Base-by-base conservation (phyloP, 2,329 filamentous ascomycete genomes). In the Tolypocladium album region DNA sequence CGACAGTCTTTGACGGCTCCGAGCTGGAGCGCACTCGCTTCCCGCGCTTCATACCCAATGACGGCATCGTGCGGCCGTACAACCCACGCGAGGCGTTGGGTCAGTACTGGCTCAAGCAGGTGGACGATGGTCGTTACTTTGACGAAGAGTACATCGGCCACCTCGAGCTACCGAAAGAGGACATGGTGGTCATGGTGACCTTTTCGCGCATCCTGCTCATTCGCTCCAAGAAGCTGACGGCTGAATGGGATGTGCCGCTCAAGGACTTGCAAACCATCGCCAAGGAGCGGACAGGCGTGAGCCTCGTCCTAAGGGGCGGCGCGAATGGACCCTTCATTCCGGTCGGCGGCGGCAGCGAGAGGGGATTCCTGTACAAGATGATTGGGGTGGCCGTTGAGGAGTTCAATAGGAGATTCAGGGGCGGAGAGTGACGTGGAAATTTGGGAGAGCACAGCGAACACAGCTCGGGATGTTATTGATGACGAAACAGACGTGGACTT, bases 41-140 rank as follows among this genome's bases (percentile, higher is more conserved):
- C 58, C 89, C 92, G 7, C 89, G 94, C 22, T 97, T 96, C 76
- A 91, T 99, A 62, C 90, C 91, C 20, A 85, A 87, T 50, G 93
- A 99, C 71, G 94, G 94, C 47, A 90, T 99, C 62, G 92, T 99
- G 40, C 88, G 93, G 3, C 92, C 94, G 0, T 99, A 96, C 79
- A 92, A 88, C 60, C 90, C 96, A 71, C 90, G 94, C 55, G 94
- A 99, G 78, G 92, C 94, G 0, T 85, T 99, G 3, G 94, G 94
- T 0, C 94, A 99, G 73, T 97, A 91, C 79, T 99, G 94, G 95
- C 86, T 99, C 64, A 99, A 99, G 81, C 96, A 96, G 61, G 86
- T 96, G 13, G 94, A 99, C 75, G 94, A 97, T 65, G 94, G 94
- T 63, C 94, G 92, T 73, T 97, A 93, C 79, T 99, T 99, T 82